A percentile compares a stretch with the other conserved stretches of the same genome.
phyloP scores from a whole-genome alignment of 164 flowering plant species.

The Macadamia tetraphylla region DNA sequence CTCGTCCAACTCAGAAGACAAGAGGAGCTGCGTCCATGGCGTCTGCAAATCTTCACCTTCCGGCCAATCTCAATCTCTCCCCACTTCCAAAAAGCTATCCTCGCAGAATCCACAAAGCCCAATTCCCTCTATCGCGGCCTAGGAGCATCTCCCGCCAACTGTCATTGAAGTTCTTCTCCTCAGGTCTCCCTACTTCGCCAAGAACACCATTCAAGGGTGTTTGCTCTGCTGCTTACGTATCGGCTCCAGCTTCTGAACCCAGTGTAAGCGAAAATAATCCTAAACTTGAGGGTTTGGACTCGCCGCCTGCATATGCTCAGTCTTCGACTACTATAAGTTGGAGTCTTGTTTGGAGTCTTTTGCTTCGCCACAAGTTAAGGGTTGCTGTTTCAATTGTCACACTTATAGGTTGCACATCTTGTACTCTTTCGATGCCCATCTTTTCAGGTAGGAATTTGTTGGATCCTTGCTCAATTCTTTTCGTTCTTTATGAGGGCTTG shows the following conservation, averaged over 20 bases:
- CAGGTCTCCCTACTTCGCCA: neutral
- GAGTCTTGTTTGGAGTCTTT: conserved; percentile 54
- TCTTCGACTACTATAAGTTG: conserved; percentile 37
- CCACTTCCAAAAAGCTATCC: neutral
- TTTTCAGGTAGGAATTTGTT: conserved; percentile 48
- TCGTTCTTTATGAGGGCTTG: neutral
- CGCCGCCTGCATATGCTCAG: conserved; percentile 1
- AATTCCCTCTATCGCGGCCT: neutral
- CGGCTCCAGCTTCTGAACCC: conserved; percentile 76
- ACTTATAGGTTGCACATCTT: conserved; percentile 61
- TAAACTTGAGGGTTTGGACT: conserved; percentile 24
- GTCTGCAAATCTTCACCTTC: conserved; percentile 15
- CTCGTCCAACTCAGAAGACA: neutral
- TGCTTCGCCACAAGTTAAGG: conserved; percentile 56
- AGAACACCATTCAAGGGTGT: neutral
- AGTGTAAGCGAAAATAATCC: conserved; percentile 35
- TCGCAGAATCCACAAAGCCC: neutral
- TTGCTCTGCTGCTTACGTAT: conserved; percentile 42
- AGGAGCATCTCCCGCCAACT: conserved; percentile 3
- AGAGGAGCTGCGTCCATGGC: conserved; percentile 12
- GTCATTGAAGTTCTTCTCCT: conserved; percentile 2
- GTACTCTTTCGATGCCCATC: conserved; percentile 87
- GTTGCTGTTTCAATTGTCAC: conserved; percentile 39
- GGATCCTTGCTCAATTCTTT: neutral
- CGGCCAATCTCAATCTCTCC: conserved; percentile 7